Evolutionary conservation across 2,329 filamentous ascomycete species (phyloP).

Genomic region (Magnaporthiopsis incrustans): DNA sequence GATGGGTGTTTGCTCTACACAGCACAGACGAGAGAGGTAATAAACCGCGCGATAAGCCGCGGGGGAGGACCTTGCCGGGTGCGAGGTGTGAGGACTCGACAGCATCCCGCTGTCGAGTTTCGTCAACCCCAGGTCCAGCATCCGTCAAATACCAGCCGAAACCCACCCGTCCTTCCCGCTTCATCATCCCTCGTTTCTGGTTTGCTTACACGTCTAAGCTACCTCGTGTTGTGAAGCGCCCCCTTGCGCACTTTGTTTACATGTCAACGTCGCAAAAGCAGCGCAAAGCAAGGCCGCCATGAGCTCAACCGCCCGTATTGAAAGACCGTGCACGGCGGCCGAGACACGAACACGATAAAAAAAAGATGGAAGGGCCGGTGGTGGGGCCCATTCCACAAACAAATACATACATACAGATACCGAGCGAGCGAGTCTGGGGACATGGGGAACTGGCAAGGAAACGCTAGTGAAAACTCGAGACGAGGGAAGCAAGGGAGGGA

Average conservation of each 20-base stretch:
- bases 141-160: no score
- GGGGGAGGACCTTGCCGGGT: neutral
- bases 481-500: neutral
- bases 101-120: neutral
- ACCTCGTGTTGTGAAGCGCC: no score
- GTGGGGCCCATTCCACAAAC: neutral
- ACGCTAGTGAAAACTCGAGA: neutral
- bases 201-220: no score
- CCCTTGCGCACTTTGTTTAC: no score
- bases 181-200: no score
- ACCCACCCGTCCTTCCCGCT: no score
- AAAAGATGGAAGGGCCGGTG: neutral
- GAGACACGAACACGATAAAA: neutral
- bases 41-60: neutral
- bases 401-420: neutral
- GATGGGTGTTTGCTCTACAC: no score
- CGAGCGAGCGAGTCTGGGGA: neutral
- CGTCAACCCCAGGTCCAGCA: neutral
- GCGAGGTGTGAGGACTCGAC: neutral
- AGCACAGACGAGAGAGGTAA: neutral
- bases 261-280: no score
- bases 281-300: no score
- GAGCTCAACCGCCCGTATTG: neutral
- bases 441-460: neutral
- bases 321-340: neutral